Evolutionary conservation across 1,284 basidiomycete genomes (phyloP).

Genomic region (Mycocalia duriaeana): DNA sequence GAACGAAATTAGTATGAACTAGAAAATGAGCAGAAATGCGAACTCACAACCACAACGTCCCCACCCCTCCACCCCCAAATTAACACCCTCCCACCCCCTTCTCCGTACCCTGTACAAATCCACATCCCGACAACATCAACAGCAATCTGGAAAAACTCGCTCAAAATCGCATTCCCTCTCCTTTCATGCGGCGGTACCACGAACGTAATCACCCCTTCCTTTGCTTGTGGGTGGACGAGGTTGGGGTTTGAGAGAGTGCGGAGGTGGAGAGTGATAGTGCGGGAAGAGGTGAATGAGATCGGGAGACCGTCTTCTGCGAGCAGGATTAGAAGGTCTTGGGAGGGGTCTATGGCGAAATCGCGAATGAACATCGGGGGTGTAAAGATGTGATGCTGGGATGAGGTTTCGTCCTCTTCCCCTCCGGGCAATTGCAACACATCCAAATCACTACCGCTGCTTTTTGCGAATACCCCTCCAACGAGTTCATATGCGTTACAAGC

Average conservation of each 20-base stretch:
- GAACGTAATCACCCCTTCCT: too few species aligned
- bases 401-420: background rate
- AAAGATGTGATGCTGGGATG: background rate
- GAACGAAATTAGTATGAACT: background rate
- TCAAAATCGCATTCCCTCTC: too few species aligned
- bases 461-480: conserved; percentile 51
- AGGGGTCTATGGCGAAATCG: conserved; percentile 63
- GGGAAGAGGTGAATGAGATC: too few species aligned
- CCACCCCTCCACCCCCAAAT: conserved; percentile 55
- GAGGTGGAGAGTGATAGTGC: too few species aligned
- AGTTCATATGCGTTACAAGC: conserved; percentile 52
- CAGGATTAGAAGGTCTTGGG: conserved; percentile 51
- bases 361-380: conserved; percentile 36
- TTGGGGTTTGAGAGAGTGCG: too few species aligned
- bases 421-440: conserved; percentile 37
- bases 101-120: too few species aligned
- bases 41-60: conserved; percentile 40
- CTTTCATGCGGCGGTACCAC: too few species aligned
- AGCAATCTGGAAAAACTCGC: too few species aligned
- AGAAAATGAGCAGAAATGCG: conserved; percentile 15
- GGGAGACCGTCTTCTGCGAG: conserved; percentile 34
- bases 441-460: conserved; percentile 34
- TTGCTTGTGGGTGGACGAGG: too few species aligned
- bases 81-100: conserved; percentile 27
- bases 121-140: conserved; percentile 47